phyloP scores from a whole-genome alignment of 139 green algal genomes.

The Auxenochlorella pyrenoidosa region DNA sequence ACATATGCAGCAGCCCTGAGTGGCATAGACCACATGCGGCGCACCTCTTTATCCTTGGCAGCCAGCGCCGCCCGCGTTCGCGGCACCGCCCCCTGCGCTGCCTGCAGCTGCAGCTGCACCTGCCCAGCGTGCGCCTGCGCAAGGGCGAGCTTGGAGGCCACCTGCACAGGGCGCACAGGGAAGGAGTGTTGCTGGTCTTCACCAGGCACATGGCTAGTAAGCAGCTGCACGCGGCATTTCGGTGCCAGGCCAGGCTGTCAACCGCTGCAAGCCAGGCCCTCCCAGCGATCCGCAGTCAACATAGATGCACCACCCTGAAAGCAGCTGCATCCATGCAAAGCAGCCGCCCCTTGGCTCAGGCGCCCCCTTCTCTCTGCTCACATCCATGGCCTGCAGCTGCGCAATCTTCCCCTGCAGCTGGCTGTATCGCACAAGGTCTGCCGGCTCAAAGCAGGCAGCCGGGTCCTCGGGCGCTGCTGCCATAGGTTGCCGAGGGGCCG shows the following conservation, averaged over 20 bases:
- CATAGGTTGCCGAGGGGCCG: neutral
- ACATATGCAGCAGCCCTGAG: neutral
- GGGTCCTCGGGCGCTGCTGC: neutral
- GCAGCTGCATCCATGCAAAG: too few relatives aligned
- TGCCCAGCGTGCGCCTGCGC: conserved; percentile 2
- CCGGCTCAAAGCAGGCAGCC: neutral
- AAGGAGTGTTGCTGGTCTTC: neutral
- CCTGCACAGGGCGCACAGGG: neutral
- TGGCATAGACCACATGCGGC: neutral
- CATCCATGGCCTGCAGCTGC: conserved; percentile 18
- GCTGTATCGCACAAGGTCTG: neutral
- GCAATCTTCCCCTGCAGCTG: conserved; percentile 7
- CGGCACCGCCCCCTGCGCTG: neutral
- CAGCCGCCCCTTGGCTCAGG: too few relatives aligned
- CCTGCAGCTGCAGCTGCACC: neutral
- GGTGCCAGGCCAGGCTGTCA: too few relatives aligned
- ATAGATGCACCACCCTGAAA: too few relatives aligned
- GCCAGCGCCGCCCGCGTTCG: neutral
- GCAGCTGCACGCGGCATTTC: too few relatives aligned
- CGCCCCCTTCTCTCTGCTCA: neutral
- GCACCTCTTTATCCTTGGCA: neutral
- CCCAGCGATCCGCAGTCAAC: too few relatives aligned
- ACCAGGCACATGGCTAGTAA: neutral
- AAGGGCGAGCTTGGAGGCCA: neutral
- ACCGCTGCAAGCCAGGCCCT: too few relatives aligned